Percentiles rank a stretch among this genome's conserved stretches.
Evolutionary conservation across 1,284 basidiomycete species (phyloP).

Genomic region (Veloporphyrellus conicus): DNA sequence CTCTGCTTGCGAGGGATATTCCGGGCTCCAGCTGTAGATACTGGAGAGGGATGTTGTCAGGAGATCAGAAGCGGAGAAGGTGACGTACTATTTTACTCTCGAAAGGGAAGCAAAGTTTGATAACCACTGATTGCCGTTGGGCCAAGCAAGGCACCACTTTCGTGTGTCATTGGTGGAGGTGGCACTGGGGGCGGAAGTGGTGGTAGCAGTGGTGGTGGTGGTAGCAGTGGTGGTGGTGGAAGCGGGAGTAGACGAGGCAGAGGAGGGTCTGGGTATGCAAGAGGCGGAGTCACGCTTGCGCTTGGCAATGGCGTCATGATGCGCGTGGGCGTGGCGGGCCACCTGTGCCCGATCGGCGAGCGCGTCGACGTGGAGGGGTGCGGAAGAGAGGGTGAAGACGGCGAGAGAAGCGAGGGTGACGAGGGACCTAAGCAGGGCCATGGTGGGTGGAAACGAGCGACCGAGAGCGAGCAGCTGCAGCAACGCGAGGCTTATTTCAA

Average conservation of each 20-base stretch:
- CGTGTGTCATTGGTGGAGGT: conserved; percentile 5
- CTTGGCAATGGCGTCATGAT: conserved; percentile 44
- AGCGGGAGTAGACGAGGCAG: conserved; percentile 10
- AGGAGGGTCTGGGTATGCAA: conserved; percentile 52
- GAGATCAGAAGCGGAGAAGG: conserved; percentile 2
- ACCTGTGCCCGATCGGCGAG: conserved; percentile 44
- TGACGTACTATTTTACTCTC: conserved; percentile 32
- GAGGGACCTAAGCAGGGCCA: conserved; percentile 53
- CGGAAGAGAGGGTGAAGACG: conserved; percentile 50
- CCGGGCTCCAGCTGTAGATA: conserved; percentile 20
- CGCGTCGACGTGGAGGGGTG: conserved; percentile 46
- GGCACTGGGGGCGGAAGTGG: conserved; percentile 10
- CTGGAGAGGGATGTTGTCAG: conserved; percentile 8
- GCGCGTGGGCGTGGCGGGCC: conserved; percentile 37
- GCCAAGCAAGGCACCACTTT: conserved; percentile 43
- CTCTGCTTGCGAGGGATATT: neutral
- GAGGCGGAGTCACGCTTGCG: conserved; percentile 43
- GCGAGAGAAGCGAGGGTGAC: conserved; percentile 56
- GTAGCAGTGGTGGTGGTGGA: neutral
- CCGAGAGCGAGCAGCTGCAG: too few relatives aligned
- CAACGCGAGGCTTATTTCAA: too few relatives aligned
- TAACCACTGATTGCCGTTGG: conserved; percentile 32
- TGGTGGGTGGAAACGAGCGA: neutral
- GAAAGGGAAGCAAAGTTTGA: conserved; percentile 23
- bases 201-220: conserved; percentile 12